These are phyloP conservation scores for Pichia nanzhaoensis DNA, from an alignment of 805 yeast species.

Conservation along the genomic window DNA sequence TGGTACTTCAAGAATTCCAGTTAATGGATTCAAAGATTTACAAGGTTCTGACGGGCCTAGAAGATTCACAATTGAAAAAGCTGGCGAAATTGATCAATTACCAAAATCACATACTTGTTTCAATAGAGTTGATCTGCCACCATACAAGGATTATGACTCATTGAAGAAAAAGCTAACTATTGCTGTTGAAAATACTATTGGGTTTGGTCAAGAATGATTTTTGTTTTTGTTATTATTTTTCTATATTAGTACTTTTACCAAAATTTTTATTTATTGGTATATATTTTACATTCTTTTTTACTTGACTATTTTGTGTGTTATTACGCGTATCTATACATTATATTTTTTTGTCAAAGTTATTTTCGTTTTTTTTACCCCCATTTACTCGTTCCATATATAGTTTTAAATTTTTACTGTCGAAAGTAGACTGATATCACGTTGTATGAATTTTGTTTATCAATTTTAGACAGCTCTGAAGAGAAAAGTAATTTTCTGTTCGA, in stretches of 20 bases:
- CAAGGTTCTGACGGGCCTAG: constrained; percentile 99
- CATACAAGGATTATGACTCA: constrained; percentile 76
- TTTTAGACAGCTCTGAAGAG: too few species aligned
- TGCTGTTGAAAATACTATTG: constrained; percentile 98
- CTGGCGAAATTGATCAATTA: constrained; percentile 87
- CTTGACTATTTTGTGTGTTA: background rate
- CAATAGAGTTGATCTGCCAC: constrained; percentile 97
- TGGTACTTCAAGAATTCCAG: constrained; percentile 98
- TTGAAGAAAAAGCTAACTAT: constrained; percentile 84
- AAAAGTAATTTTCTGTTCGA: too few species aligned
- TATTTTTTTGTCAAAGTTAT: too few species aligned
- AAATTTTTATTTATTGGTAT: background rate
- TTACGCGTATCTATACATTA: too few species aligned
- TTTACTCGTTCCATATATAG: too few species aligned
- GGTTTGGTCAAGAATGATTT: constrained; percentile 89
- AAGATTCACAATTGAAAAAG: constrained; percentile 96
- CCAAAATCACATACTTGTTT: constrained; percentile 99
- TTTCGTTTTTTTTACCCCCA: too few species aligned
- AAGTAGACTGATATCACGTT: too few species aligned
- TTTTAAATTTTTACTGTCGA: too few species aligned
- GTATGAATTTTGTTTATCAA: too few species aligned
- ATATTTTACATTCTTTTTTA: background rate
- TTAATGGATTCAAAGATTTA: constrained; percentile 95
- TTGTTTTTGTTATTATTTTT: background rate
- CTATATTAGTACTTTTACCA: background rate